phyloP scores from a whole-genome alignment of 257 asterid species.

The Ajuga chamaepitys region DNA sequence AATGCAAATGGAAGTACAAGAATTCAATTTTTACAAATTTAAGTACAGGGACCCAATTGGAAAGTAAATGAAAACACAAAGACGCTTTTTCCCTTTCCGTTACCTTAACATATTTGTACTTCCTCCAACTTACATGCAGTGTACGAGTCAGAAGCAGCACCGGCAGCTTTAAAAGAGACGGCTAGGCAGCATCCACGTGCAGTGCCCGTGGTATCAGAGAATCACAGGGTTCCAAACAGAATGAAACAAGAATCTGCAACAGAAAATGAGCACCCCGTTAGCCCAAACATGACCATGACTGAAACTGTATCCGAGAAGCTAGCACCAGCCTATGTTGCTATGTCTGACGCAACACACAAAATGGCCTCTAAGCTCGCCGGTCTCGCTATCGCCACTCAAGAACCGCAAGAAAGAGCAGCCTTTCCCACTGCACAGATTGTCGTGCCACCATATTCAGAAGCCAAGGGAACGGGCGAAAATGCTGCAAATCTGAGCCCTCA shows the following conservation, averaged over 20 bases:
- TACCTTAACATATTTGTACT: not conserved
- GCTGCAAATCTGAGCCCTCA: constrained; percentile 26
- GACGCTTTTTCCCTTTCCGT: not conserved
- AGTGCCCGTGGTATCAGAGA: constrained; percentile 62
- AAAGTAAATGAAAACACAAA: no score
- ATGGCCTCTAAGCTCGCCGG: constrained; percentile 44
- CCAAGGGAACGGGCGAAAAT: not conserved
- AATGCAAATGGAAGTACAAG: no score
- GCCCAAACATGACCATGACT: constrained; percentile 31
- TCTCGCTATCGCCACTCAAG: constrained; percentile 27
- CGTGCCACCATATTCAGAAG: not conserved
- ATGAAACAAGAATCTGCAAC: constrained; percentile 9
- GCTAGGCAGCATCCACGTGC: constrained; percentile 92
- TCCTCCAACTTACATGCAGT: constrained; percentile 32
- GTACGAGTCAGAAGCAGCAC: constrained; percentile 91
- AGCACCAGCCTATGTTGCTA: constrained; percentile 50
- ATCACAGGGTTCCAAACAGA: constrained; percentile 29
- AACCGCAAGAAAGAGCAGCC: constrained; percentile 9
- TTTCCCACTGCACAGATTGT: not conserved
- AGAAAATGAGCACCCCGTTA: constrained; percentile 7
- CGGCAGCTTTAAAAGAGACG: constrained; percentile 50
- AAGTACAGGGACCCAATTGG: no score
- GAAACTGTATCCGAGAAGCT: constrained; percentile 39
- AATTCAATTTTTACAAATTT: no score
- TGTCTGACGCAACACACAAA: constrained; percentile 50